Conservation (phyloP, 176 grass and related monocot species). For the Zea luxurians region DNA sequence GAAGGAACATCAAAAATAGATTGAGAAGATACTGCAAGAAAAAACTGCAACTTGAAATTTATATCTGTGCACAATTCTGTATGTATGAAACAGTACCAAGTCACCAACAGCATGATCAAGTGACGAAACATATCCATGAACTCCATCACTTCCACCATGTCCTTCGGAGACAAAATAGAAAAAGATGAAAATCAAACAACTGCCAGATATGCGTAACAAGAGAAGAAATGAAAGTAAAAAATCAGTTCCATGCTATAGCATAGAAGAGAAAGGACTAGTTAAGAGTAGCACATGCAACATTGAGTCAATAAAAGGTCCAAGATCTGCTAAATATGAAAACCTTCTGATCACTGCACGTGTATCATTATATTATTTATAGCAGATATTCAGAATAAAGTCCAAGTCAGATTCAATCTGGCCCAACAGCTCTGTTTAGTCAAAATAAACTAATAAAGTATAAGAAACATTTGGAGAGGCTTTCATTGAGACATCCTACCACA, state of each 20-base stretch:
- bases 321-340: background rate
- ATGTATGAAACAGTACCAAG: slow-evolving; percentile 65
- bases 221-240: slow-evolving; percentile 5
- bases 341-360: background rate
- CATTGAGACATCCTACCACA: background rate
- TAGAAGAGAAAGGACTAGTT: background rate
- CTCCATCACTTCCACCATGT: slow-evolving; percentile 89
- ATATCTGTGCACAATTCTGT: slow-evolving; percentile 16
- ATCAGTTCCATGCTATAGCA: background rate
- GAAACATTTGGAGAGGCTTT: background rate
- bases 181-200: slow-evolving; percentile 29
- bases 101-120: slow-evolving; percentile 85
- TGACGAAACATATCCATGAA: slow-evolving; percentile 93
- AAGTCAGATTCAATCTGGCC: background rate
- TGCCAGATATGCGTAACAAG: background rate
- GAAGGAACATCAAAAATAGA: slow-evolving; percentile 7
- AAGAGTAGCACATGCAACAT: background rate
- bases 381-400: background rate
- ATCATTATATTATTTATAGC: background rate
- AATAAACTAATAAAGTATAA: background rate
- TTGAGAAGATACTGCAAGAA: slow-evolving; percentile 11
- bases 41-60: background rate
- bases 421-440: background rate
- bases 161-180: slow-evolving; percentile 47
- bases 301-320: background rate